Percentiles rank a stretch among this genome's conserved stretches.
Evolutionary conservation across 768 basidiomycete species (phyloP).

Genomic region (Hemileccinum impolitum): DNA sequence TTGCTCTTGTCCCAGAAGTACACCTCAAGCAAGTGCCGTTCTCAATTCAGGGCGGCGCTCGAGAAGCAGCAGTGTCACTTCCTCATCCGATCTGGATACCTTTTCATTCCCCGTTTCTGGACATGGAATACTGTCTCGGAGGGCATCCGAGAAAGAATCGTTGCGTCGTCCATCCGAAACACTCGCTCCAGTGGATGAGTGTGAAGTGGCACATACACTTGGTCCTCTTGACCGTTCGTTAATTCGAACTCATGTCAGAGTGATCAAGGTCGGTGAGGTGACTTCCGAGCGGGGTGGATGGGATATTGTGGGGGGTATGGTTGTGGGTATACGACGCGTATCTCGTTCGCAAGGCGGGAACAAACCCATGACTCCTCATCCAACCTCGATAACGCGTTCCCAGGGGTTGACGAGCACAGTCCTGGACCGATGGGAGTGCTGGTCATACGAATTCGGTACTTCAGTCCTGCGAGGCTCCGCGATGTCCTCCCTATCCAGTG

Average conservation of each 20-base stretch:
- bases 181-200: conserved; percentile 37
- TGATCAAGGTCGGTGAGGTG: conserved; percentile 52
- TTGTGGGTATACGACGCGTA: conserved; percentile 70
- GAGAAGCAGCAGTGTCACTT: conserved; percentile 56
- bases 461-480: conserved; percentile 48
- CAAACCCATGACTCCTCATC: conserved; percentile 19
- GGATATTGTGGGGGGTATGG: conserved; percentile 55
- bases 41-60: conserved; percentile 54
- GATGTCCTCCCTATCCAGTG: conserved; percentile 44
- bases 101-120: conserved; percentile 74
- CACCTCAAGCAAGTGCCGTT: conserved; percentile 42
- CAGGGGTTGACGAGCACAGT: conserved; percentile 58
- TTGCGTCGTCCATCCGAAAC: conserved; percentile 48
- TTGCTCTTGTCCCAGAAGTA: conserved; percentile 62
- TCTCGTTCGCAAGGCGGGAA: conserved; percentile 41
- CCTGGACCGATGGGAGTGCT: conserved; percentile 80
- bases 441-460: conserved; percentile 65
- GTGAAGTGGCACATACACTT: conserved; percentile 23
- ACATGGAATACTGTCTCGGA: conserved; percentile 73
- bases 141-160: conserved; percentile 66
- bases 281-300: conserved; percentile 76
- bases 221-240: conserved; percentile 37
- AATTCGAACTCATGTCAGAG: conserved; percentile 46
- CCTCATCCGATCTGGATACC: conserved; percentile 42
- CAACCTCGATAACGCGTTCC: conserved; percentile 12